phyloP scores from a whole-genome alignment of 495 filamentous ascomycete species.

The Pseudevernia furfuracea region DNA sequence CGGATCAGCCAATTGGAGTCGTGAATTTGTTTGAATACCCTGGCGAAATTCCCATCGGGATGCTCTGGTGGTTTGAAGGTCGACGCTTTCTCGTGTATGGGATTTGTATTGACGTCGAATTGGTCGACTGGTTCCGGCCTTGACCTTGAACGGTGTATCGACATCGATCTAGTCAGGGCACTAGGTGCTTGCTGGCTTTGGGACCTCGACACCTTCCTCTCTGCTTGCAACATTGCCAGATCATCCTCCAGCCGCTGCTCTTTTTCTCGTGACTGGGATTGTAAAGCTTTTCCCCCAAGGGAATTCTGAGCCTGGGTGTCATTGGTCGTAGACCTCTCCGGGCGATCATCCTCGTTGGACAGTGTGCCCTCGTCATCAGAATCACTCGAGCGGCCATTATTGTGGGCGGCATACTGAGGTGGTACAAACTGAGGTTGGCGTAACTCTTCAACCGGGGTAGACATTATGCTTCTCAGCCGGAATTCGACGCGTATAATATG shows the following conservation, averaged over 20 bases:
- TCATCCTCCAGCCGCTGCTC: conserved; percentile 75
- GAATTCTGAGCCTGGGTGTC: conserved; percentile 25
- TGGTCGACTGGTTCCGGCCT: conserved; percentile 64
- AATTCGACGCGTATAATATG: not conserved
- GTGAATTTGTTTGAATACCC: conserved; percentile 59
- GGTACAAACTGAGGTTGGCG: conserved; percentile 32
- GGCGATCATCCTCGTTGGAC: conserved; percentile 26
- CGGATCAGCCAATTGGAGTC: conserved; percentile 70
- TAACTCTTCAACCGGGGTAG: conserved; percentile 44
- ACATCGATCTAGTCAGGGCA: conserved; percentile 31
- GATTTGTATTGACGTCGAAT: conserved; percentile 71
- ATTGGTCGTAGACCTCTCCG: conserved; percentile 34
- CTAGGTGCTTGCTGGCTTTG: conserved; percentile 37
- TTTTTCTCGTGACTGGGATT: conserved; percentile 54
- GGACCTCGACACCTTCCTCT: conserved; percentile 59
- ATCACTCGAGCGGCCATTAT: conserved; percentile 28
- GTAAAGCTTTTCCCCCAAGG: conserved; percentile 34
- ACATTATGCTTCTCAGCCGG: conserved; percentile 35
- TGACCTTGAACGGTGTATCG: conserved; percentile 39
- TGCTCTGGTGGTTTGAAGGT: conserved; percentile 62
- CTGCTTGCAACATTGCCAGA: conserved; percentile 71
- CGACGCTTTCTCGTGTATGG: conserved; percentile 61
- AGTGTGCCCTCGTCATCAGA: conserved; percentile 35
- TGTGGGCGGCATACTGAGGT: conserved; percentile 15
- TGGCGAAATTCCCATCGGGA: conserved; percentile 52